Conservation (phyloP, 2,329 filamentous ascomycete species). For the Xylariaceae sp. region DNA sequence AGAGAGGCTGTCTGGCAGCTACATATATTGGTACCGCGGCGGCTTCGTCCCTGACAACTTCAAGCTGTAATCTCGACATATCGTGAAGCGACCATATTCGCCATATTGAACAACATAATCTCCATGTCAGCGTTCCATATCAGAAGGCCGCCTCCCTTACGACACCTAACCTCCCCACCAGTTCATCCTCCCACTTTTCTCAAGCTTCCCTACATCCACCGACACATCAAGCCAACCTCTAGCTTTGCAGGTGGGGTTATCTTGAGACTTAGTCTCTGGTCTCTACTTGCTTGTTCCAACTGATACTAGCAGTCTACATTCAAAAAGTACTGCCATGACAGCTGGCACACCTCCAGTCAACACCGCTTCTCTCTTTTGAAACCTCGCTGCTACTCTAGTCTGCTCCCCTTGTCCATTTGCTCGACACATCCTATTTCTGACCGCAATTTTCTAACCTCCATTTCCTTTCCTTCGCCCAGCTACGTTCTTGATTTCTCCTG, state of each 20-base stretch:
- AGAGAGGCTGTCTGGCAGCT: no score
- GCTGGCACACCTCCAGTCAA: slow-evolving; percentile 25
- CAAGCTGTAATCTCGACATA: no score
- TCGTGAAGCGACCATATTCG: no score
- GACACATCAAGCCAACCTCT: slow-evolving; percentile 28
- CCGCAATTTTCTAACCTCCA: slow-evolving; percentile 14
- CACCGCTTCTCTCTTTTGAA: slow-evolving; percentile 24
- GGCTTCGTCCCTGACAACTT: no score
- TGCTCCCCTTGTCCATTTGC: slow-evolving; percentile 2
- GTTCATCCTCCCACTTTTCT: slow-evolving; percentile 15
- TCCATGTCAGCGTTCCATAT: background rate
- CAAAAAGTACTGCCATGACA: slow-evolving; percentile 20
- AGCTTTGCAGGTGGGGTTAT: slow-evolving; percentile 19
- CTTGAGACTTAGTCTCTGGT: no score
- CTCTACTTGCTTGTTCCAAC: slow-evolving; percentile 17
- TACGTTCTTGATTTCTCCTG: slow-evolving; percentile 9
- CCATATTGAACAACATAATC: no score
- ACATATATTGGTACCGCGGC: no score
- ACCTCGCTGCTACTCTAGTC: slow-evolving; percentile 11
- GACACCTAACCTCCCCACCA: slow-evolving; percentile 7
- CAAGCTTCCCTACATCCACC: slow-evolving; percentile 14
- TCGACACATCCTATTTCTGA: slow-evolving; percentile 18
- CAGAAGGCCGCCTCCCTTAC: no score
- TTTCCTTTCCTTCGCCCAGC: slow-evolving; percentile 11
- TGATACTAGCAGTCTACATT: slow-evolving; percentile 14